Conservation (phyloP, 129 eudicot genomes). For the Flaveria sonorensis region DNA sequence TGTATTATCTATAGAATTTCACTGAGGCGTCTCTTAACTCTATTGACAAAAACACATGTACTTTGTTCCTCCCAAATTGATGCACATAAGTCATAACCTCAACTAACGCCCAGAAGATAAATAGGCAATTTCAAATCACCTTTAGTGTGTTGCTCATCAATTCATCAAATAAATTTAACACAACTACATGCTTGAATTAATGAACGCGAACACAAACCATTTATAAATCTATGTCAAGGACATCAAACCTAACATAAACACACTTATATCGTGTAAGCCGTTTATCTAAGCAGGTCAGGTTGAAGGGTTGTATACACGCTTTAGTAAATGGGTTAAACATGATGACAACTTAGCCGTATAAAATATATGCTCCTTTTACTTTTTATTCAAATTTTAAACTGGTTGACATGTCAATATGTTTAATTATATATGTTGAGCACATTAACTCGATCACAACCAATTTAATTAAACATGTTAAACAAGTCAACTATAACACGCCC, state of each 20-base stretch:
- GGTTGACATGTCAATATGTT: background rate
- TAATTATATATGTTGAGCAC: background rate
- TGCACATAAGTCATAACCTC: background rate
- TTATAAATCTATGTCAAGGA: background rate
- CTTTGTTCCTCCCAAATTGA: constrained; percentile 1
- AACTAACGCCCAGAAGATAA: background rate
- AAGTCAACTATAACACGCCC: background rate
- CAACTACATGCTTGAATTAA: background rate
- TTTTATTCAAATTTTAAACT: no score
- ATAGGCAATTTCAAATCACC: background rate
- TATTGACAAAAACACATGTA: constrained; percentile 13
- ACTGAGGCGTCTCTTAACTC: background rate
- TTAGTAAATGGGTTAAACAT: background rate
- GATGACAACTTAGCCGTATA: background rate
- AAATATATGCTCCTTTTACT: no score
- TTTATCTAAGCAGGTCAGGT: background rate
- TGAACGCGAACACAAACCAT: background rate
- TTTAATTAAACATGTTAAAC: background rate
- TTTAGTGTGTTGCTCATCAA: background rate
- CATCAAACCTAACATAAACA: background rate
- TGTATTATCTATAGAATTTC: background rate
- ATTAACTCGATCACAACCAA: background rate
- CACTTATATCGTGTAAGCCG: background rate
- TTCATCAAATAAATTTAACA: background rate
- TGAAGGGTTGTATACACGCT: background rate